Base-by-base conservation (phyloP, 768 basidiomycete species). In the Hysterangium stoloniferum region DNA sequence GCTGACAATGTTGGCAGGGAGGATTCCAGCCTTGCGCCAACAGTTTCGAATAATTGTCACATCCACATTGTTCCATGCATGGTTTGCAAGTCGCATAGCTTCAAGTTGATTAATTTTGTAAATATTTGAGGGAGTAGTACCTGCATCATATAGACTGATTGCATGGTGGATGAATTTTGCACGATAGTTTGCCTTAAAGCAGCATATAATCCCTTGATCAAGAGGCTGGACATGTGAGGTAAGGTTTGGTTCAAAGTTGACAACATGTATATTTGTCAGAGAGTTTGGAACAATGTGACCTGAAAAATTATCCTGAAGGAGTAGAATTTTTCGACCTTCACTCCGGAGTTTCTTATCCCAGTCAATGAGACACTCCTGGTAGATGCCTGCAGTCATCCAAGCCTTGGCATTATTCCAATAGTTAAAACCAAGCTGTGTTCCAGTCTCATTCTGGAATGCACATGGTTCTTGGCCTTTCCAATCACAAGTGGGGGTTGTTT, bases 101-200 rank as follows among this genome's bases (percentile, higher is more conserved):
- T 70, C 45, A 1, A 73, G 63, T 52, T 67, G 66, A 52, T 71
- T 52, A 51, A 72, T 69, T 2, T 68, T 35, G 45, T 69, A 72
- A 54, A 73, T 68, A 4, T 65, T 24, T 6, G 40, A 12, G 28
- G 40, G 40, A 22, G 40, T 41, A 5, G 28, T 12, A 4, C 40
- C 40, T 3, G 2, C 4, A 41, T 41, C 19, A 41, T 41, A 41
- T 8, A 12, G 40, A 41, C 28, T 17, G 3, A 41, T 12, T 12
- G 15, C 40, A 12, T 12, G 40, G 7, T 17, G 4, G 4, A 41
- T 11, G 11, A 41, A 41, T 12, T 17, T 3, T 41, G 40, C 28
- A 19, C 19, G 40, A 41, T 41, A 41, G 13, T 40, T 17, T 11
- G 38, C 38, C 25, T 41, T 41, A 25, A 41, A 41, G 11, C 40